A percentile compares a stretch with the other conserved stretches of the same genome.
Evolutionary conservation across 148 eudicot genomes (phyloP).

Genomic region (Silene latifolia): DNA sequence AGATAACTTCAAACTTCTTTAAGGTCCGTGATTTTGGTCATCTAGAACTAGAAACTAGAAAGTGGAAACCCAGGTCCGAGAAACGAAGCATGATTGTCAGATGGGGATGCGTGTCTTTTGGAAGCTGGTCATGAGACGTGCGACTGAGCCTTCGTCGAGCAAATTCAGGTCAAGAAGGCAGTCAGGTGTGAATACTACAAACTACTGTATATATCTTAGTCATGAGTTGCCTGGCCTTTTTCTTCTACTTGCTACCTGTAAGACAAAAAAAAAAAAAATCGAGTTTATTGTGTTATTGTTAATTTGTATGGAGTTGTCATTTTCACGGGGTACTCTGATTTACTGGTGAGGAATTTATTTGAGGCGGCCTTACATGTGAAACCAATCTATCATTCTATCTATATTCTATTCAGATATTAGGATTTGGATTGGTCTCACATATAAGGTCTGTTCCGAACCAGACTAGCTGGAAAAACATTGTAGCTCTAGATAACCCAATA

Average conservation of each 20-base stretch:
- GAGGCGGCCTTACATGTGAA: neutral
- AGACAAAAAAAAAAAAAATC: neutral
- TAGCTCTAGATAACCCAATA: no score
- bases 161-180: neutral
- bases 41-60: conserved; percentile 1
- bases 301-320: neutral
- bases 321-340: neutral
- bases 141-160: neutral
- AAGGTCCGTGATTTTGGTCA: neutral
- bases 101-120: neutral
- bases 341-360: neutral
- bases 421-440: neutral
- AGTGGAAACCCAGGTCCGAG: neutral
- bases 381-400: neutral
- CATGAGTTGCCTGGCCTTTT: conserved; percentile 10
- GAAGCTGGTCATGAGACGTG: conserved; percentile 7
- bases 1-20: conserved; percentile 12
- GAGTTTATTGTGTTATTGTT: neutral
- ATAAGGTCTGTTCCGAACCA: neutral
- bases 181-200: neutral
- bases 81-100: conserved; percentile 5
- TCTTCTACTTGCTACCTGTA: conserved; percentile 2
- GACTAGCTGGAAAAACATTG: no score
- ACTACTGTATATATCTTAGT: neutral
- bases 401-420: no score